These are phyloP conservation scores for Cladosporium austrohemisphaericum DNA, from an alignment of 2,329 filamentous ascomycete species.

Conservation along the genomic window DNA sequence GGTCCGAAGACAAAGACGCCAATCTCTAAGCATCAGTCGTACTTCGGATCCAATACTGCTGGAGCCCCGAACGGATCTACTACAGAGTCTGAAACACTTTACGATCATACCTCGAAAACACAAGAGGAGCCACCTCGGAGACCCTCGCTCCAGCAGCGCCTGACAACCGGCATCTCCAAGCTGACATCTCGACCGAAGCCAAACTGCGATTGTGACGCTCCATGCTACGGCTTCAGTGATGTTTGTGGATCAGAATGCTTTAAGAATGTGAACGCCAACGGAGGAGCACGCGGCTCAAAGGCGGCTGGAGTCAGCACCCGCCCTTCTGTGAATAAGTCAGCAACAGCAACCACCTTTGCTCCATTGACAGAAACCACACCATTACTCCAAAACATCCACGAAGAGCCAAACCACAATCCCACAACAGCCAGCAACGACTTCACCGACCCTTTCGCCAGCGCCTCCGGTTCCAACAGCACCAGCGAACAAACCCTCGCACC, in stretches of 20 bases:
- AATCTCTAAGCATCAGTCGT: slow-evolving; percentile 25
- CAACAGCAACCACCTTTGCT: slow-evolving; percentile 20
- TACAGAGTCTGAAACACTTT: slow-evolving; percentile 1
- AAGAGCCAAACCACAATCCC: not conserved
- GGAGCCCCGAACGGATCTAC: not conserved
- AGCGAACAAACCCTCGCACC: not conserved
- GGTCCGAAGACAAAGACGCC: slow-evolving; percentile 15
- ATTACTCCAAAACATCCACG: slow-evolving; percentile 10
- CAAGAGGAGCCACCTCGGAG: slow-evolving; percentile 21
- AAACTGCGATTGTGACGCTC: slow-evolving; percentile 54
- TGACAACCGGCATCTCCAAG: slow-evolving; percentile 45
- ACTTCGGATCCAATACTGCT: slow-evolving; percentile 23
- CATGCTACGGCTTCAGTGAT: slow-evolving; percentile 60
- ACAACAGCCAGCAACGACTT: not conserved
- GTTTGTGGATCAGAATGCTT: slow-evolving; percentile 60
- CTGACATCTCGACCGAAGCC: slow-evolving; percentile 48
- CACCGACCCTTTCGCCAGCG: not conserved
- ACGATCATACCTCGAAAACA: not conserved
- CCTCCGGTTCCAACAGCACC: not conserved
- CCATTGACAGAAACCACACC: slow-evolving; percentile 15
- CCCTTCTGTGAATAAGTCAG: slow-evolving; percentile 24
- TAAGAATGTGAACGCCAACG: slow-evolving; percentile 44
- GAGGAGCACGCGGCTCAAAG: slow-evolving; percentile 22
- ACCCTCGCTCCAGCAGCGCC: slow-evolving; percentile 40
- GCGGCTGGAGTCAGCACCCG: slow-evolving; percentile 7